Base-by-base conservation (phyloP, 2,329 filamentous ascomycete species). In the Colletotrichum euphorbiae region DNA sequence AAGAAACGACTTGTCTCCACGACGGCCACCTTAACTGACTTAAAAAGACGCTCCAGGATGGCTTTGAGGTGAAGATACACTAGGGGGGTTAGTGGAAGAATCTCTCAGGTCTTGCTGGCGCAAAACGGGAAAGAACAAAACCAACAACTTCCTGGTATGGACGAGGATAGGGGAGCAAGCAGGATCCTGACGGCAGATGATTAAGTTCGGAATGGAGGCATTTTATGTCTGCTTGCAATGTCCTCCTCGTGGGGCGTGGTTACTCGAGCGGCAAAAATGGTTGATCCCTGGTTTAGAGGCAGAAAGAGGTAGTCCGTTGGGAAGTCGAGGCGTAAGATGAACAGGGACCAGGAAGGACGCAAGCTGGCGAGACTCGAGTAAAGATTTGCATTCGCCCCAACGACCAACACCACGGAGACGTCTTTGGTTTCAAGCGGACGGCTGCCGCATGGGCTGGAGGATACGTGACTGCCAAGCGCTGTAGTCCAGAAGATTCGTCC, bases 171-270 rank as follows among this genome's bases (percentile, higher is more conserved):
- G 62, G 58, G 56, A 65, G 66, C 51, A 66, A 54, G 66, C 66
- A 61, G 50, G 50, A 61, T 71, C 65, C 64, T 57, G 52, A 61
- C 54, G 28, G 66, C 62, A 48, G 55, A 58, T 58, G 60, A 69
- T 66, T 61, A 63, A 67, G 62, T 68, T 71, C 69, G 70, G 69
- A 69, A 69, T 66, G 66, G 66, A 71, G 70, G 70, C 69, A 71
- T 71, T 71, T 70, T 71, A 71, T 71, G 70, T 70, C 60, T 66
- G 66, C 66, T 57, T 70, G 56, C 36, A 67, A 64, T 64, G 68
- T 63, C 48, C 57, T 62, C 55, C 57, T 62, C 67, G 51, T 69
- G 63, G 63, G 69, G 66, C 54, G 57, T 58, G 51, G 55, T 48
- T 48, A 56, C 42, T 62, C 38, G 58, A 50, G 57, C 62, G 52